Percentiles rank a stretch among this genome's conserved stretches.
Evolutionary conservation across 2,329 filamentous ascomycete species (phyloP).

Genomic region (Colletotrichum spaethianum): DNA sequence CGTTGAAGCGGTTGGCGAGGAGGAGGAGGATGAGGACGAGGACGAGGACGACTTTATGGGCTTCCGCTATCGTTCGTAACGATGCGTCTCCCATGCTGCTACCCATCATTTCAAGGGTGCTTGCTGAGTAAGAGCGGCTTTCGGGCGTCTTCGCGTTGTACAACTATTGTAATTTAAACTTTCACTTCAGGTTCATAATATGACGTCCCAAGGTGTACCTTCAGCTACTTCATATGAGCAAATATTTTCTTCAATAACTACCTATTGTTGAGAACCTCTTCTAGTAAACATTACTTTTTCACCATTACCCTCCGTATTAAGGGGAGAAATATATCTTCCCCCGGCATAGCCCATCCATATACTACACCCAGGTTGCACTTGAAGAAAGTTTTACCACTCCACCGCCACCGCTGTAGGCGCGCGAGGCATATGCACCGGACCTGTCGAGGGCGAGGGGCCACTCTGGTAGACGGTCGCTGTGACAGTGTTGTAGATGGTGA

Average conservation of each 20-base stretch:
- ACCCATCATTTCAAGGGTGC: neutral
- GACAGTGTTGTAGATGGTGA: constrained; percentile 56
- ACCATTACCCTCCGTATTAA: constrained; percentile 10
- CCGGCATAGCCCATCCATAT: neutral
- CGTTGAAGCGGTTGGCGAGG: constrained; percentile 46
- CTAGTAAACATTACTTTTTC: constrained; percentile 36
- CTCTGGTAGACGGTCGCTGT: constrained; percentile 47
- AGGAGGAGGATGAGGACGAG: constrained; percentile 59
- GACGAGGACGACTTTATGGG: constrained; percentile 72
- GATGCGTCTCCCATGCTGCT: neutral
- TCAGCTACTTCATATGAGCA: neutral
- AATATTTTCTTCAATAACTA: neutral
- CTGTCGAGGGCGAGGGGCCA: constrained; percentile 4
- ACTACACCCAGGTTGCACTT: neutral
- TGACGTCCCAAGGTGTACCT: constrained; percentile 9
- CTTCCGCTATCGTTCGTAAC: constrained; percentile 63
- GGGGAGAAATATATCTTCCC: neutral
- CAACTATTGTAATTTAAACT: constrained; percentile 34
- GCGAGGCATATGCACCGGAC: constrained; percentile 18
- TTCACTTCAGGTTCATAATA: constrained; percentile 35
- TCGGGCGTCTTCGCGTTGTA: constrained; percentile 29
- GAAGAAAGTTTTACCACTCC: neutral
- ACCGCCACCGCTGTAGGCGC: constrained; percentile 7
- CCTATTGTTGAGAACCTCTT: neutral
- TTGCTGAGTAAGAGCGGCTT: neutral